Evolutionary conservation across 2,329 filamentous ascomycete species (phyloP).

Genomic region (Aspergillus thermomutatus): DNA sequence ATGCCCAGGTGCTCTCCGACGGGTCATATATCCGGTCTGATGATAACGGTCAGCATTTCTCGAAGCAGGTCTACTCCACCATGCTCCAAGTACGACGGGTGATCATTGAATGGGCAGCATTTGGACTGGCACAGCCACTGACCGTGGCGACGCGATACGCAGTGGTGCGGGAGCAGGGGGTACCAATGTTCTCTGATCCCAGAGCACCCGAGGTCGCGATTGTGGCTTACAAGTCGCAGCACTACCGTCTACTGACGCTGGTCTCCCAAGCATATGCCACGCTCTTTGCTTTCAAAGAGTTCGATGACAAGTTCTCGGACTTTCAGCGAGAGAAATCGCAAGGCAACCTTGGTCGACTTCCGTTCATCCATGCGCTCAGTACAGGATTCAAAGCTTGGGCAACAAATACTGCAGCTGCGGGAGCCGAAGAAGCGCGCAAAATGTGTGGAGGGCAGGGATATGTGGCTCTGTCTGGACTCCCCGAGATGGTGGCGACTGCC

Average conservation of each 20-base stretch:
- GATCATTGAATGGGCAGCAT: slow-evolving; percentile 5
- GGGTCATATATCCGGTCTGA: neutral
- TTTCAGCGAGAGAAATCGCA: neutral
- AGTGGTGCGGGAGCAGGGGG: slow-evolving; percentile 6
- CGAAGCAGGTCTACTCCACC: slow-evolving; percentile 5
- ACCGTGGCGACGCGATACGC: slow-evolving; percentile 8
- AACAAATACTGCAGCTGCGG: neutral
- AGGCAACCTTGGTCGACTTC: neutral
- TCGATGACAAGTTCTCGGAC: neutral
- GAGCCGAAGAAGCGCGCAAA: slow-evolving; percentile 1
- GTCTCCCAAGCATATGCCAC: slow-evolving; percentile 7
- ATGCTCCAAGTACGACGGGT: slow-evolving; percentile 6
- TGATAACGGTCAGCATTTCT: neutral
- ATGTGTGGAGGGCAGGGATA: slow-evolving; percentile 6
- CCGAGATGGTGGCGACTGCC: slow-evolving; percentile 2
- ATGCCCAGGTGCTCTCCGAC: slow-evolving; percentile 1
- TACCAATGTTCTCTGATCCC: neutral
- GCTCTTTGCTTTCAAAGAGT: slow-evolving; percentile 3
- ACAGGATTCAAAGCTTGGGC: slow-evolving; percentile 5
- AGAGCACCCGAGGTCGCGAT: neutral
- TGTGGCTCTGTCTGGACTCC: slow-evolving; percentile 2
- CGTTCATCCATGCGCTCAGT: slow-evolving; percentile 5
- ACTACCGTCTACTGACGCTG: slow-evolving; percentile 6
- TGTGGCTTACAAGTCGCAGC: slow-evolving; percentile 6
- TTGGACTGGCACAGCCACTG: slow-evolving; percentile 2